Base-by-base conservation (phyloP, 2,329 filamentous ascomycete species). In the Rugonectria rugulosa region DNA sequence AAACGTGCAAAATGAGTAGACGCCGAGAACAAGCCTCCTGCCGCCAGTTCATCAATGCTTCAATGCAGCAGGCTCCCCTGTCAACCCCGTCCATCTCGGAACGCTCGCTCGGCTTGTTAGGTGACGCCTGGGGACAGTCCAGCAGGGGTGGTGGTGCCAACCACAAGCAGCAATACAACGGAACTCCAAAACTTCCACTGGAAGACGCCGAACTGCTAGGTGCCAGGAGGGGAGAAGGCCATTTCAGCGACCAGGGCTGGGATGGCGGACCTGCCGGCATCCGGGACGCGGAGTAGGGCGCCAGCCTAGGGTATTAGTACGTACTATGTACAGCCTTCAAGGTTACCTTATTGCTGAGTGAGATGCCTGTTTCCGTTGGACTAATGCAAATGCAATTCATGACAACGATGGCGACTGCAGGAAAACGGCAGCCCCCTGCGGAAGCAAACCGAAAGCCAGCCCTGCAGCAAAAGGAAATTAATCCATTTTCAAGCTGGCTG, bases 301-400 rank as follows among this genome's bases (percentile, higher is more conserved):
- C 38, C 26, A 49, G 52, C 20, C 19, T 11, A 32, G 29, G 8
- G n/a, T 11, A 2, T 2, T 15, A 36, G 44, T 34, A 36, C 15
- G 41, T 44, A 38, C 45, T 24, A 17, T 19, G 11, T 12, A 31
- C 11, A 9, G 24, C 29, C 21, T 15, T 42, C n/a, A n/a, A n/a
- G n/a, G 23, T 31, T 50, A 42, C 24, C 24, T 6, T 11, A 9
- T 45, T 49, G 32, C 41, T 24, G 41, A 38, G 19, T 15, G 41
- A 19, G 34, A 32, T 36, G 29, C 38, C 44, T 40, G 14, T 19
- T 38, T 40, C 20, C 14, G 17, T 15, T 8, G 17, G 37, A 21
- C 40, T 38, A 32, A 52, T 19, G 44, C 31, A 46, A 53, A 53
- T 64, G 62, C 60, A 65, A 62, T 65, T 56, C 43, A 53, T 52